Conservation (phyloP, 441 rosid species). For the Erodium texanum region DNA sequence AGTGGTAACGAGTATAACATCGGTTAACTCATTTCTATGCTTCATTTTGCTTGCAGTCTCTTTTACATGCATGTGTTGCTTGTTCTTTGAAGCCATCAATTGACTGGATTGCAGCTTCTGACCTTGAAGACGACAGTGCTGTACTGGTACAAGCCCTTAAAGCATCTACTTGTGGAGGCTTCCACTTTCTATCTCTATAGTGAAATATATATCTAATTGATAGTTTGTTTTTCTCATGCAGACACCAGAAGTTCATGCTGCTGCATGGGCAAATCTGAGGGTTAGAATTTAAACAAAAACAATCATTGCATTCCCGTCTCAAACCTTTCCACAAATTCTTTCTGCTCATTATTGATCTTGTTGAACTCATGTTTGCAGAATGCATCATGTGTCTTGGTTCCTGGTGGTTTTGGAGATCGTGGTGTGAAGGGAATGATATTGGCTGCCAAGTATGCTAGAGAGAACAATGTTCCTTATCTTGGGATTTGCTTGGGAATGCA, state of each 20-base stretch:
- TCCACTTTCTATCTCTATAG: constrained; percentile 3
- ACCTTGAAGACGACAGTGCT: constrained; percentile 64
- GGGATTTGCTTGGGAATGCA: constrained; percentile 85
- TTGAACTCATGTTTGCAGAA: constrained; percentile 32
- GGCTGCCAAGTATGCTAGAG: constrained; percentile 69
- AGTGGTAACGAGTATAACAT: constrained; percentile 16
- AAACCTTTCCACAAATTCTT: too few species aligned
- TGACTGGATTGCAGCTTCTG: constrained; percentile 77
- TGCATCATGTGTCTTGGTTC: constrained; percentile 60
- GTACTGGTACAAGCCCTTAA: constrained; percentile 27
- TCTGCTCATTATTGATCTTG: neutral
- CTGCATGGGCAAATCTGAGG: constrained; percentile 65
- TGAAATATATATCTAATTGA: constrained; percentile 11
- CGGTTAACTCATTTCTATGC: constrained; percentile 8
- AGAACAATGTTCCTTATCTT: constrained; percentile 59
- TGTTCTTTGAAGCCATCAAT: constrained; percentile 60
- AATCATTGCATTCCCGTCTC: neutral
- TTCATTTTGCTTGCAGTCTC: constrained; percentile 40
- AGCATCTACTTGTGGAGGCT: constrained; percentile 14
- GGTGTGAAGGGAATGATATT: constrained; percentile 70
- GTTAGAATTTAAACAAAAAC: constrained; percentile 24
- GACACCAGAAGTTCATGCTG: constrained; percentile 62
- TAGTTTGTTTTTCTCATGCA: constrained; percentile 23
- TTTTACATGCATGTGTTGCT: constrained; percentile 70
- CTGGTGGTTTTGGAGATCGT: constrained; percentile 82